phyloP scores from a whole-genome alignment of 2,329 filamentous ascomycete species.

The Verticillium klebahnii region DNA sequence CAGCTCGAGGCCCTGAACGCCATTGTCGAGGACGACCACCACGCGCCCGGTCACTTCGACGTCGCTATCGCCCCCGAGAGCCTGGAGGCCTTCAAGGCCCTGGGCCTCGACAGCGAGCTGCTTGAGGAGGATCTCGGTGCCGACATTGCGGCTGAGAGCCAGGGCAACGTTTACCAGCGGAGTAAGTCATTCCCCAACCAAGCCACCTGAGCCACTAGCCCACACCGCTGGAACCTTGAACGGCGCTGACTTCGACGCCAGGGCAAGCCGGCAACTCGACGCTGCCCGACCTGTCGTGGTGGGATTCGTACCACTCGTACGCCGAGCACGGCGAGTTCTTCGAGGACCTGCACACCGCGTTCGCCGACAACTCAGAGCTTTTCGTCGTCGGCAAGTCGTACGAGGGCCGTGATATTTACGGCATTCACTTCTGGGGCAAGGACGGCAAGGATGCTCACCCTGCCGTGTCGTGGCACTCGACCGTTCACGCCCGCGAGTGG shows the following conservation, averaged over 20 bases:
- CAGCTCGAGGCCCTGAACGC: slow-evolving; percentile 14
- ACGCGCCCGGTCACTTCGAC: slow-evolving; percentile 15
- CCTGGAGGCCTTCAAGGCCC: slow-evolving; percentile 14
- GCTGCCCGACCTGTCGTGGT: slow-evolving; percentile 37
- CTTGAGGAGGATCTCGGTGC: slow-evolving; percentile 18
- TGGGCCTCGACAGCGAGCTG: slow-evolving; percentile 17
- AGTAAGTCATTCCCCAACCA: background rate
- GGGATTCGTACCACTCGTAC: slow-evolving; percentile 44
- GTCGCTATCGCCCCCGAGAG: slow-evolving; percentile 19
- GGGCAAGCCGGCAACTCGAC: slow-evolving; percentile 10
- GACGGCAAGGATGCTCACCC: slow-evolving; percentile 35
- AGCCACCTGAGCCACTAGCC: background rate
- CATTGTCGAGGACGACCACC: slow-evolving; percentile 20
- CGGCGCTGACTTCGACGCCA: background rate
- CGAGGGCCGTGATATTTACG: slow-evolving; percentile 50
- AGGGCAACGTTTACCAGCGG: background rate
- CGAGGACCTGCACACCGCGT: slow-evolving; percentile 31
- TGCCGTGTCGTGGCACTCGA: slow-evolving; percentile 43
- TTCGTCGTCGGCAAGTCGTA: slow-evolving; percentile 39
- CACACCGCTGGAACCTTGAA: background rate
- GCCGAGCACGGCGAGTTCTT: slow-evolving; percentile 44
- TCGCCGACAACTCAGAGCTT: slow-evolving; percentile 40
- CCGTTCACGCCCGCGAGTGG: slow-evolving; percentile 50
- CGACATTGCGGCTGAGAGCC: slow-evolving; percentile 16
- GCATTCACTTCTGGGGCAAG: slow-evolving; percentile 44